Conservation (phyloP, 805 yeast species). For the Sugiyamaella qingdaonensis region DNA sequence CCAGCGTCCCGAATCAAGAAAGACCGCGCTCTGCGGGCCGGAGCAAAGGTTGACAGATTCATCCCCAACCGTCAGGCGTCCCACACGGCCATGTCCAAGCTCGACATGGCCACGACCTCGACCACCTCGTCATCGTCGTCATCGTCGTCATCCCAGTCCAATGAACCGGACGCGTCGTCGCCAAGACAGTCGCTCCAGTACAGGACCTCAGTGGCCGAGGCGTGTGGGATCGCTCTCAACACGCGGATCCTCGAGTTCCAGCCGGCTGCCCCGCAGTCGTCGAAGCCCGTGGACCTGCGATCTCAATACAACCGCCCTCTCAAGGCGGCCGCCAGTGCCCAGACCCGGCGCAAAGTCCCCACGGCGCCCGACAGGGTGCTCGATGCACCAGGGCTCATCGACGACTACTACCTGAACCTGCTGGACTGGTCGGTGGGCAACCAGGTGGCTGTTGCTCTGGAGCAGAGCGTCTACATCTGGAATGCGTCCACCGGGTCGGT, state of each 20-base stretch:
- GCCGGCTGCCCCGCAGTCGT: slow-evolving; percentile 72
- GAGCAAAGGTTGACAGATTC: slow-evolving; percentile 44
- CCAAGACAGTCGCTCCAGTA: slow-evolving; percentile 34
- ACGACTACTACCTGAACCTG: slow-evolving; percentile 86
- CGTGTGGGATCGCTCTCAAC: slow-evolving; percentile 83
- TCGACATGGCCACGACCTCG: slow-evolving; percentile 31
- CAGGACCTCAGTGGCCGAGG: slow-evolving; percentile 83
- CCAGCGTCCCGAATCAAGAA: slow-evolving; percentile 23
- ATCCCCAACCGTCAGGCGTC: slow-evolving; percentile 55
- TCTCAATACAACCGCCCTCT: slow-evolving; percentile 35
- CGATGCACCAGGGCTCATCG: slow-evolving; percentile 93
- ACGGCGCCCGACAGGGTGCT: slow-evolving; percentile 87
- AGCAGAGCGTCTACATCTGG: slow-evolving; percentile 83
- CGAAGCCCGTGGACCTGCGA: slow-evolving; percentile 34
- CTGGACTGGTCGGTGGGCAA: slow-evolving; percentile 84
- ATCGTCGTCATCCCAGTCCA: slow-evolving; percentile 35
- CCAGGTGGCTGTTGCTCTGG: slow-evolving; percentile 83
- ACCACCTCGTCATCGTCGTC: slow-evolving; percentile 42
- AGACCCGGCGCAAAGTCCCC: slow-evolving; percentile 57
- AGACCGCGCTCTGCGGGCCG: slow-evolving; percentile 24
- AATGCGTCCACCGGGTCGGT: slow-evolving; percentile 82
- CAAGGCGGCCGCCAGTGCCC: slow-evolving; percentile 30
- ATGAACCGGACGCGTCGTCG: background rate
- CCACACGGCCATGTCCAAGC: slow-evolving; percentile 43
- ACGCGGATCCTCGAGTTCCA: slow-evolving; percentile 81